Base-by-base conservation (phyloP, 345 rosid species). In the Brassica napus region DNA sequence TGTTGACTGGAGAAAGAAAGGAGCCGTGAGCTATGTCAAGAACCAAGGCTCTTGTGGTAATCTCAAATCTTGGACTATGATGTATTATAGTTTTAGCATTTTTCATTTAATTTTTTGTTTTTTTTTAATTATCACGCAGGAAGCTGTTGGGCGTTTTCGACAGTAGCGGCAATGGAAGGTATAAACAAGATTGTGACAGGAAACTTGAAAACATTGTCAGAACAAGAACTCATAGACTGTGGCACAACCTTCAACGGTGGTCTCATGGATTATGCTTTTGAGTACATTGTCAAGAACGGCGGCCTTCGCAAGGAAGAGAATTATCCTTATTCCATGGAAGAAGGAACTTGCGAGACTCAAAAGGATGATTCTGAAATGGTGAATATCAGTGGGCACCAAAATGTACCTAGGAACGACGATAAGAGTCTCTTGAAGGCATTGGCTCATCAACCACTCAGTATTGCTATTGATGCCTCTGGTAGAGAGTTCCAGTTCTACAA, bases 131-230 rank as follows among this genome's bases (percentile, higher is more conserved):
- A 44, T 55, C 34, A 65, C 54, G 42, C 87, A 88, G 94, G 98
- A 77, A 94, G 97, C 73, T 94, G 96, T 78, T 92, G 98, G 98
- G 97, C 96, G 12, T 94, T 94, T 84, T 94, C 97, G 8, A 87
- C 97, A 0, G 84, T 94, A 1, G 93, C 96, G 5, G 92, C 96
- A 6, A 92, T 94, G 75, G 97, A 94, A 69, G 96, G 96, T 57
- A 86, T 94, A 23, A 90, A 90, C 77, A 86, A 90, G 84, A 92
- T 94, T 30, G 89, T 87, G 55, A 84, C 93, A 0, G 96, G 93
- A 23, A 85, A 92, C 24, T 68, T 92, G 69, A 84, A 89, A 59
- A 76, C 86, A 16, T 74, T 92, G 57, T 92, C 98, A 0, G 96
- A 94, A 77, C 97, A 92, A 77, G 97, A 94, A 82, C 86, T 92